Evolutionary conservation across 176 grass and related monocot genomes (phyloP), one percentile per base, ranked within the genome.

Genomic region (Raddia distichophylla): DNA sequence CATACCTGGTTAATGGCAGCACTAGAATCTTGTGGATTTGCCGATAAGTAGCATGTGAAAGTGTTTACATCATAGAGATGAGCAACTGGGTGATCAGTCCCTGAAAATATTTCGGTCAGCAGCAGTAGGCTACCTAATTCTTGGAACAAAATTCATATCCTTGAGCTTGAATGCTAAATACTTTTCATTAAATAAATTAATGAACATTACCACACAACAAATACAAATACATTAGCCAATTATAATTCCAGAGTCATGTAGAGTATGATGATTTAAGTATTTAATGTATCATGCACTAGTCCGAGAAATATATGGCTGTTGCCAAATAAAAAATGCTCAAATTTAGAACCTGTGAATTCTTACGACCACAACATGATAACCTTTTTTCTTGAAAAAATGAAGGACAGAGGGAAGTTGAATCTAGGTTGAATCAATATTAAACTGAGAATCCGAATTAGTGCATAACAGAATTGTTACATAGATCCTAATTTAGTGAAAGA

Each of bases 21-120:
- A 90, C 65, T 91, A 79, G 71, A 83, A 49, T 93, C 93, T 64
- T 88, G 88, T 10, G 72, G 52, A 77, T 95, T 91, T 84, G 90
- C 78, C 33, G 90, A 86, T 84, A 98, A 91, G 80, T 84, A 98
- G 86, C 96, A 95, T 86, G 86, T 87, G 82, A 98, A 98, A 93
- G 90, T 98, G 83, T 93, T 98, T 78, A 95, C 86, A 88, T 95
- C 96, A 75, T 95, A 98, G 37, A 98, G 80, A 90, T 98, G 96
- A 75, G 96, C 90, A 77, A 98, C 75, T 75, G 86, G 82, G 81
- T 98, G 96, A 88, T 98, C 93, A 55, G 90, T 98, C 69, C 96
- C 96, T 98, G 88, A 54, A 93, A 91, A 79, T 61, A 76, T 70
- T 22, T 64, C 52, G 70, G 58, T 70, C 75, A 48, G 14, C 6